phyloP scores from a whole-genome alignment of 768 basidiomycete genomes.

The Tulasnella sp. region DNA sequence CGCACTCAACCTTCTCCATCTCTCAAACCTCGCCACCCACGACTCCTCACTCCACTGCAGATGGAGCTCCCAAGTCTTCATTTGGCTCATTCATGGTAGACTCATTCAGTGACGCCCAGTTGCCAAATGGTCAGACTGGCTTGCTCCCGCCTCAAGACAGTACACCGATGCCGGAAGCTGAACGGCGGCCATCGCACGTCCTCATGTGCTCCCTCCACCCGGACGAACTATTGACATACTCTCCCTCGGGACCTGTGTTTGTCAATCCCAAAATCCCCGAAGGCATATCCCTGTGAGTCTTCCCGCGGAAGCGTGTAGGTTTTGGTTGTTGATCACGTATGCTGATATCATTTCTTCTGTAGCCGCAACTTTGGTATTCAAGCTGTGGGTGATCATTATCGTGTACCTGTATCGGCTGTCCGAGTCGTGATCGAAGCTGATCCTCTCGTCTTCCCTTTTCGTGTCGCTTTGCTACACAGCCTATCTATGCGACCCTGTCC shows the following conservation, averaged over 20 bases:
- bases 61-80: conserved; percentile 21
- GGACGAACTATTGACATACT: conserved; percentile 29
- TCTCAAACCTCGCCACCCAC: conserved; percentile 21
- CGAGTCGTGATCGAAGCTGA: not conserved
- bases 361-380: conserved; percentile 79
- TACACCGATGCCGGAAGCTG: conserved; percentile 12
- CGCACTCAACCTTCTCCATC: conserved; percentile 22
- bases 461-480: conserved; percentile 31
- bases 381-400: conserved; percentile 44
- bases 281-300: conserved; percentile 31
- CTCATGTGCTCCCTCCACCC: conserved; percentile 24
- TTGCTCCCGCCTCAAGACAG: conserved; percentile 14
- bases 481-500: conserved; percentile 78
- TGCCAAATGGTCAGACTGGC: conserved; percentile 1
- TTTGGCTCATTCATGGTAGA: conserved; percentile 13
- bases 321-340: not conserved
- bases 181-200: conserved; percentile 14
- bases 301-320: not conserved
- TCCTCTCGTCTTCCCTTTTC: not conserved
- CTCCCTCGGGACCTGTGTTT: conserved; percentile 44
- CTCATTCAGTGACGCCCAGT: not conserved
- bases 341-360: not conserved
- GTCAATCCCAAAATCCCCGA: conserved; percentile 62
- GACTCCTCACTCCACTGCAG: conserved; percentile 19
- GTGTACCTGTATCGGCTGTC: conserved; percentile 9